A percentile compares a stretch with the other conserved stretches of the same genome.
phyloP scores from a whole-genome alignment of 2,329 filamentous ascomycete genomes.

The Paradendryphiella salina region DNA sequence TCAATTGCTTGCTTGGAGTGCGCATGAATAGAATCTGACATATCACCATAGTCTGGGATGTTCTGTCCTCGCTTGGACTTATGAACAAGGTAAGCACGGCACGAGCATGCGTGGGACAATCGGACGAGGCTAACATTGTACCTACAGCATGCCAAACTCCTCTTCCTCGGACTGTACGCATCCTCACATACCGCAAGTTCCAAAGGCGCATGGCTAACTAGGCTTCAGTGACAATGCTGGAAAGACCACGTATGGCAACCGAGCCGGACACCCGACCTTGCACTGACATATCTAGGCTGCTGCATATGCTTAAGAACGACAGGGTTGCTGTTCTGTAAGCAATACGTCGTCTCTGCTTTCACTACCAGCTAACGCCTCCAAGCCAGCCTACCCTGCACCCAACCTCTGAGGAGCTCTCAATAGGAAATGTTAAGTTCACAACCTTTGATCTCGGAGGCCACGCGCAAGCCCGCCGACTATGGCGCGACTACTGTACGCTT shows the following conservation, averaged over 20 bases:
- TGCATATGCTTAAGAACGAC: constrained; percentile 92
- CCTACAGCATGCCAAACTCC: constrained; percentile 62
- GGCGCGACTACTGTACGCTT: constrained; percentile 45
- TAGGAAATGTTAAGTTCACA: constrained; percentile 74
- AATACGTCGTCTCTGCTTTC: background rate
- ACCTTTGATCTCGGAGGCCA: constrained; percentile 72
- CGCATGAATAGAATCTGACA: constrained; percentile 8
- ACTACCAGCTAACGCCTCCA: constrained; percentile 9
- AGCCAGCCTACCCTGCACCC: constrained; percentile 41
- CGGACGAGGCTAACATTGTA: constrained; percentile 11
- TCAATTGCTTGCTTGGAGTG: background rate
- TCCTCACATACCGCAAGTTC: background rate
- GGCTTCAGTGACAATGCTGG: constrained; percentile 90
- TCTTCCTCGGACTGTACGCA: constrained; percentile 72
- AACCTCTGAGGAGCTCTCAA: constrained; percentile 67
- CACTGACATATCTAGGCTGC: constrained; percentile 51
- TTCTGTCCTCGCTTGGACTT: constrained; percentile 82
- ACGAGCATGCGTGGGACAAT: background rate
- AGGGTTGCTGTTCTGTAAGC: constrained; percentile 84
- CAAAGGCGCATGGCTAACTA: constrained; percentile 50
- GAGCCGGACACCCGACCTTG: background rate
- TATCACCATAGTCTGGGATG: constrained; percentile 71
- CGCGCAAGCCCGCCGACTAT: constrained; percentile 47
- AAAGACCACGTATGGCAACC: constrained; percentile 72
- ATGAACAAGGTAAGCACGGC: constrained; percentile 68